Evolutionary conservation across 306 rosid genomes (phyloP).

Genomic region (Cicer judaicum): DNA sequence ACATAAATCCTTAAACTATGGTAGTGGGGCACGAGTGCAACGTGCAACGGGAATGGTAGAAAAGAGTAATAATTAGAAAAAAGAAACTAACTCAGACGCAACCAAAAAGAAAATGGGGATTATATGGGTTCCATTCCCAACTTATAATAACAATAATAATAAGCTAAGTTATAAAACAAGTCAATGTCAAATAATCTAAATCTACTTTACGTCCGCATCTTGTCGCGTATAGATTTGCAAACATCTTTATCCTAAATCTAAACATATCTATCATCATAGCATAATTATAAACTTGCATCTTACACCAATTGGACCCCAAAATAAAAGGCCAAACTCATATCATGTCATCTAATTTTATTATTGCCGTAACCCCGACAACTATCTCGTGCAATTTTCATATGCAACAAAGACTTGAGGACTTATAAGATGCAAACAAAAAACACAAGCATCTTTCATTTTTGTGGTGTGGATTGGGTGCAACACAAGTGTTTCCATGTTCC

Average conservation of each 20-base stretch:
- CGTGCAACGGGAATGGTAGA: slow-evolving; percentile 21
- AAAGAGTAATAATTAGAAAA: neutral
- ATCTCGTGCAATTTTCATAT: slow-evolving; percentile 41
- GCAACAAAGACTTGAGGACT: slow-evolving; percentile 27
- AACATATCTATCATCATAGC: slow-evolving; percentile 38
- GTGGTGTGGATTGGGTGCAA: neutral
- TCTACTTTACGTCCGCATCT: slow-evolving; percentile 64
- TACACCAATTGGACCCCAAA: slow-evolving; percentile 35
- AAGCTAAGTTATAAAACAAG: slow-evolving; percentile 38
- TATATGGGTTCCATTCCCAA: slow-evolving; percentile 43
- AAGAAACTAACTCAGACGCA: slow-evolving; percentile 29
- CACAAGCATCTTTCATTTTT: slow-evolving; percentile 34
- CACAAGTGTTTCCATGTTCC: neutral
- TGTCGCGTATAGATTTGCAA: slow-evolving; percentile 51
- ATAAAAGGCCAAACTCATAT: slow-evolving; percentile 1
- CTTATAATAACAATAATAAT: slow-evolving; percentile 15
- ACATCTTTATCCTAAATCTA: slow-evolving; percentile 48
- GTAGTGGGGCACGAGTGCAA: slow-evolving; percentile 40
- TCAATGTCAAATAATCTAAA: slow-evolving; percentile 56
- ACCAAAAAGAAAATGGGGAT: slow-evolving; percentile 49
- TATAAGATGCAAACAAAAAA: slow-evolving; percentile 46
- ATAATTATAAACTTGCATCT: slow-evolving; percentile 36
- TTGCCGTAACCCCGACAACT: slow-evolving; percentile 36
- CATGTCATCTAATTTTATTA: slow-evolving; percentile 3
- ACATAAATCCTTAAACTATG: slow-evolving; percentile 24